A percentile compares a stretch with the other conserved stretches of the same genome.
phyloP scores from a whole-genome alignment of 495 filamentous ascomycete species.

The Aspergillus cavernicola region DNA sequence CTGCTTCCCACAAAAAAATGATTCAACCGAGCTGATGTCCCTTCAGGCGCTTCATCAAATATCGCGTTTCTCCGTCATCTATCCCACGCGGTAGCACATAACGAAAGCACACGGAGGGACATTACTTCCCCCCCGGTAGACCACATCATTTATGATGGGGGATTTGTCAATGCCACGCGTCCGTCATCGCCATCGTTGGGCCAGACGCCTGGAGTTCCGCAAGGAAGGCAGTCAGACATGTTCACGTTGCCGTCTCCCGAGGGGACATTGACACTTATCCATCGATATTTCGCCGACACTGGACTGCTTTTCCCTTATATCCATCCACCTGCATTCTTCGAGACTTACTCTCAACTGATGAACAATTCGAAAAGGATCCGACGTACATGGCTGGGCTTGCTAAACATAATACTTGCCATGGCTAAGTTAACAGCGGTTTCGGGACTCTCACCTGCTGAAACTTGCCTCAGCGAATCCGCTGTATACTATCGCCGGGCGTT shows the following conservation, averaged over 20 bases:
- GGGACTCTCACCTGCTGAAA: constrained; percentile 25
- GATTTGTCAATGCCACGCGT: constrained; percentile 24
- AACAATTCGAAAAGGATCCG: constrained; percentile 32
- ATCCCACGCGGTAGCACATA: too few species aligned
- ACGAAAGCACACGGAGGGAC: not conserved
- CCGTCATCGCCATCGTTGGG: constrained; percentile 11
- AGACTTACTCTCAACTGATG: constrained; percentile 33
- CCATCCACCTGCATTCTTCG: constrained; percentile 30
- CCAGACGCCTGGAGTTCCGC: not conserved
- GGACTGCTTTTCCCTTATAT: constrained; percentile 41
- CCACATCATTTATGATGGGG: constrained; percentile 12
- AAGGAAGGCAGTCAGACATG: constrained; percentile 1
- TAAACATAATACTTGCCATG: constrained; percentile 75
- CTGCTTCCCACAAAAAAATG: not conserved
- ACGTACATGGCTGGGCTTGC: constrained; percentile 59
- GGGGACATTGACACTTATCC: constrained; percentile 24
- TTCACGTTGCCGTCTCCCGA: constrained; percentile 24
- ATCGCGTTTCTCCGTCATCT: constrained; percentile 44
- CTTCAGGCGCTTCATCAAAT: constrained; percentile 45
- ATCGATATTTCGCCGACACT: constrained; percentile 36
- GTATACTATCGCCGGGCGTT: constrained; percentile 35
- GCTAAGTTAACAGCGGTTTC: constrained; percentile 51
- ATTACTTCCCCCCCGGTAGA: not conserved
- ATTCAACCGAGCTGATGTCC: not conserved
- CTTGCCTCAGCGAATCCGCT: constrained; percentile 26